Percentiles rank a stretch among this genome's conserved stretches.
Evolutionary conservation across 2,329 filamentous ascomycete genomes (phyloP).

Genomic region (Fusarium algeriense): DNA sequence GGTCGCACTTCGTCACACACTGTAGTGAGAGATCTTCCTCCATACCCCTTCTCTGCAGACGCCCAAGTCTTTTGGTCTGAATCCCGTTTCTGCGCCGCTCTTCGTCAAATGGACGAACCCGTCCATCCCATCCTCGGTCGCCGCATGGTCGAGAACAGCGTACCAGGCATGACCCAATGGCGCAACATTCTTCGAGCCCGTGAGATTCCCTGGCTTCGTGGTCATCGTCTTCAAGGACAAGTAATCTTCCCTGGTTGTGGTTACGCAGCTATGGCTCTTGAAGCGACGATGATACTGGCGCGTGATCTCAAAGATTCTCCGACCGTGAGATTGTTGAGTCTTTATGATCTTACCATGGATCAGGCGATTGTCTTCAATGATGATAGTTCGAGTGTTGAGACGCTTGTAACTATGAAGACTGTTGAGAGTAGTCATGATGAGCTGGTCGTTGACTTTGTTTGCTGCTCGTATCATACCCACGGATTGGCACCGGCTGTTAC

Average conservation of each 20-base stretch:
- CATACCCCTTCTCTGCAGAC: conserved; percentile 6
- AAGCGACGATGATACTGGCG: neutral
- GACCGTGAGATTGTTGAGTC: conserved; percentile 1
- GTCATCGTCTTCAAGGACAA: conserved; percentile 22
- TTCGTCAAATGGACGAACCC: conserved; percentile 3
- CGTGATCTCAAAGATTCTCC: conserved; percentile 4
- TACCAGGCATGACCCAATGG: conserved; percentile 13
- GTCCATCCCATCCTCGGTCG: conserved; percentile 2
- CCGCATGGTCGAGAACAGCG: neutral
- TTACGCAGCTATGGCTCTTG: conserved; percentile 15
- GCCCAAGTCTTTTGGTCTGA: conserved; percentile 1
- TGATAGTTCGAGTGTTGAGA: conserved; percentile 8
- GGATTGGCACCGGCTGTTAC: conserved; percentile 1
- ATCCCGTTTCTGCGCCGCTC: neutral
- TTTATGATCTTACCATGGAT: conserved; percentile 9
- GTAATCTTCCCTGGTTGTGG: conserved; percentile 23
- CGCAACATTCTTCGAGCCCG: conserved; percentile 4
- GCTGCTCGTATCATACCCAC: conserved; percentile 10
- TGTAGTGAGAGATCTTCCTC: neutral
- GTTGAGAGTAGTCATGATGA: neutral
- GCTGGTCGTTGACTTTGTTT: conserved; percentile 4
- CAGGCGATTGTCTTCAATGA: conserved; percentile 22
- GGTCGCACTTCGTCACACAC: neutral
- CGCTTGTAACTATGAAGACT: conserved; percentile 8
- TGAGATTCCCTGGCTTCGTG: conserved; percentile 11